phyloP scores from a whole-genome alignment of 805 yeast species.

The Cyberlindnera amylophila region DNA sequence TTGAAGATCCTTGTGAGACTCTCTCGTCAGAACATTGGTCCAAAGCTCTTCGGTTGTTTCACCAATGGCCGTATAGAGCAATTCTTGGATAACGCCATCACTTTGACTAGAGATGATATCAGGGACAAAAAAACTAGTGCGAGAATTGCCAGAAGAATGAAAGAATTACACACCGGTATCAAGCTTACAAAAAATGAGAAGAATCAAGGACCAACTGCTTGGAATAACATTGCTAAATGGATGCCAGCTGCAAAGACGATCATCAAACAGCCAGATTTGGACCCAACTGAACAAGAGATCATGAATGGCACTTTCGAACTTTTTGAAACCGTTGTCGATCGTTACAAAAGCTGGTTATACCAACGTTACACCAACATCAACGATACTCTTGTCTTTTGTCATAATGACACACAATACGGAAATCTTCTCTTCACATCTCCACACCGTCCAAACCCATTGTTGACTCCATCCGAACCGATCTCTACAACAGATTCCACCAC shows the following conservation, averaged over 20 bases:
- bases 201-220: conserved; percentile 58
- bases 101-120: conserved; percentile 70
- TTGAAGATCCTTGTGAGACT: conserved; percentile 68
- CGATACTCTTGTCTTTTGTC: conserved; percentile 72
- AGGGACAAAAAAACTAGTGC: conserved; percentile 72
- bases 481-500: conserved; percentile 1
- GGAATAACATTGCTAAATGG: conserved; percentile 78
- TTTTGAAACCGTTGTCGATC: conserved; percentile 45
- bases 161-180: conserved; percentile 83
- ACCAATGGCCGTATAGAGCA: conserved; percentile 93
- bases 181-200: conserved; percentile 56
- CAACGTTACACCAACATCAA: conserved; percentile 43
- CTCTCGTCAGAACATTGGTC: conserved; percentile 79
- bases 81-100: conserved; percentile 75
- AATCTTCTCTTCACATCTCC: conserved; percentile 59
- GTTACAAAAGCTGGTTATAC: conserved; percentile 63
- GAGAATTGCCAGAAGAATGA: conserved; percentile 93
- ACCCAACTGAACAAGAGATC: conserved; percentile 33
- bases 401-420: conserved; percentile 96
- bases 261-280: conserved; percentile 35
- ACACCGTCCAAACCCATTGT: conserved; percentile 39
- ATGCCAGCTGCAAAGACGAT: conserved; percentile 41
- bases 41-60: conserved; percentile 83
- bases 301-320: conserved; percentile 44
- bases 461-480: background rate